Evolutionary conservation across 2,329 filamentous ascomycete genomes (phyloP).

Genomic region (Myotisia sp.): DNA sequence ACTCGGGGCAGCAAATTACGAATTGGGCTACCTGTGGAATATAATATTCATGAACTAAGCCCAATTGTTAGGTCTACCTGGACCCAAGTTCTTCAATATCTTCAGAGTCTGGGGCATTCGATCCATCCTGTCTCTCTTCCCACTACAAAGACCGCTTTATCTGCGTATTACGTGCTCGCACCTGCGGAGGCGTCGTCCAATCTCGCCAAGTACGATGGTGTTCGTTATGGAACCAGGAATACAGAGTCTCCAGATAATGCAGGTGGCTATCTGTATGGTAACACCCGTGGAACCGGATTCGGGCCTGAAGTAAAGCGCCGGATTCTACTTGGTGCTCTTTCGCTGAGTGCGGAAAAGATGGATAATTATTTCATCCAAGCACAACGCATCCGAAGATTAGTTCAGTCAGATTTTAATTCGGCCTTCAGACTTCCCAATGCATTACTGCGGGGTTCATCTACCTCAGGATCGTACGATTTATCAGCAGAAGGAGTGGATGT

Average conservation of each 20-base stretch:
- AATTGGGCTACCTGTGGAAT: slow-evolving; percentile 55
- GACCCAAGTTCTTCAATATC: slow-evolving; percentile 43
- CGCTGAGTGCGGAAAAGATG: slow-evolving; percentile 74
- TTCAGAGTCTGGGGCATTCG: slow-evolving; percentile 53
- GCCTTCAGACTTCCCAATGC: slow-evolving; percentile 60
- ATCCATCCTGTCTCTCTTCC: slow-evolving; percentile 69
- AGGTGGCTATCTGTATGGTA: slow-evolving; percentile 53
- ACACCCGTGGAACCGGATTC: slow-evolving; percentile 59
- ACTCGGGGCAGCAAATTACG: slow-evolving; percentile 21
- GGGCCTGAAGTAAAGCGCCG: slow-evolving; percentile 74
- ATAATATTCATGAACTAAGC: slow-evolving; percentile 73
- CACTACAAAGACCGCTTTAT: slow-evolving; percentile 68
- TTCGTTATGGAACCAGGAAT: slow-evolving; percentile 65
- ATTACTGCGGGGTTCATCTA: slow-evolving; percentile 27
- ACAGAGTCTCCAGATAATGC: slow-evolving; percentile 35
- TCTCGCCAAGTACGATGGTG: slow-evolving; percentile 88
- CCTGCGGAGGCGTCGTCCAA: slow-evolving; percentile 93
- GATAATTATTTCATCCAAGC: slow-evolving; percentile 96
- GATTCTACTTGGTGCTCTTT: slow-evolving; percentile 81
- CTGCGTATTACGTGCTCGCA: slow-evolving; percentile 89
- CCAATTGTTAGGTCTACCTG: slow-evolving; percentile 56
- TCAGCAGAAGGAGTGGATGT: slow-evolving; percentile 54
- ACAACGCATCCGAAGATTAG: slow-evolving; percentile 69
- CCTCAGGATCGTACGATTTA: background rate
- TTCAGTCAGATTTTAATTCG: slow-evolving; percentile 72